These are phyloP conservation scores for Sindora glabra DNA, from an alignment of 306 rosid species.

Conservation along the genomic window DNA sequence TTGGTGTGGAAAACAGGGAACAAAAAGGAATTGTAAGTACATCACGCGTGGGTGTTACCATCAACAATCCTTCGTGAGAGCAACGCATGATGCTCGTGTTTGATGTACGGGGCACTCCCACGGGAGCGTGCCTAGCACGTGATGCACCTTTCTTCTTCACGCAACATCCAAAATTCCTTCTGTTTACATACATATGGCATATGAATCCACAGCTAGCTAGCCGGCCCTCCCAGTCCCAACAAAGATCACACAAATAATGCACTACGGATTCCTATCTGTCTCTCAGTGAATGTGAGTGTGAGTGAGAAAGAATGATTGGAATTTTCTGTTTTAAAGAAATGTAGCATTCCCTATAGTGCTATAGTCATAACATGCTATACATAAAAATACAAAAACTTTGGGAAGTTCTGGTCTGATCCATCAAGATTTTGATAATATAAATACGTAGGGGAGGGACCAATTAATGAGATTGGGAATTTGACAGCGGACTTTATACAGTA, in stretches of 20 bases:
- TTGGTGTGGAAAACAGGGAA: not conserved
- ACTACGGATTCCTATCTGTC: not conserved
- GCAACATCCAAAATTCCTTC: not conserved
- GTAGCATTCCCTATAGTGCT: not conserved
- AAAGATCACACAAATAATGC: not conserved
- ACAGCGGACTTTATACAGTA: slow-evolving; percentile 3
- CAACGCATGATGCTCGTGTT: no score
- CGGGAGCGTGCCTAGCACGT: not conserved
- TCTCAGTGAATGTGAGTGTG: slow-evolving; percentile 34
- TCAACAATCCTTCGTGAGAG: no score
- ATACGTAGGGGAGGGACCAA: slow-evolving; percentile 16
- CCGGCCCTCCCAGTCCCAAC: no score
- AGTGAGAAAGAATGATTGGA: slow-evolving; percentile 14
- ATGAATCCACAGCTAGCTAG: no score
- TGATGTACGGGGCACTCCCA: not conserved
- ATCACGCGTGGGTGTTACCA: slow-evolving; percentile 35
- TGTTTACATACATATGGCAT: not conserved
- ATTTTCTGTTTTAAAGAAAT: not conserved
- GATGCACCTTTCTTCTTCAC: slow-evolving; percentile 10
- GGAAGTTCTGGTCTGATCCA: not conserved
- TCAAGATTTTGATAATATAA: not conserved
- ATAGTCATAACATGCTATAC: not conserved
- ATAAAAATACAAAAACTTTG: not conserved
- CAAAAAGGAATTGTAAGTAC: slow-evolving; percentile 6
- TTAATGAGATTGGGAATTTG: not conserved